Base-by-base conservation (phyloP, 768 basidiomycete genomes). In the Paxillus rubicundulus region DNA sequence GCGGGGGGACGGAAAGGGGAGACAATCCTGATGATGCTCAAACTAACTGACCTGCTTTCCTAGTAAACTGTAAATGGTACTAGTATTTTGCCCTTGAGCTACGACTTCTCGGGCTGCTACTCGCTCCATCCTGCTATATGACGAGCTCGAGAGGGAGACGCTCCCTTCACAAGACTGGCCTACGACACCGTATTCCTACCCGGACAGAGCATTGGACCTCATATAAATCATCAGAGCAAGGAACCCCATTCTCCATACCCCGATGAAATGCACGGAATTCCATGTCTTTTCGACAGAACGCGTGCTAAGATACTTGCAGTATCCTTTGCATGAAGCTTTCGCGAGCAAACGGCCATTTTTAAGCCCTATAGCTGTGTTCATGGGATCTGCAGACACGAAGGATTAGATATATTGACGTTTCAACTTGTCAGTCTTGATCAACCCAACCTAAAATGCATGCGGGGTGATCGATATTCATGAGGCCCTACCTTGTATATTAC, bases 131-230 rank as follows among this genome's bases (percentile, higher is more conserved):
- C 30, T 32, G 30, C 24, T 80, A 10, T 77, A 79, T 4, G 73
- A 75, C 0, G 78, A 78, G 60, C 84, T 85, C 0, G 83, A 84
- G 0, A 84, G 71, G 24, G 57, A 62, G 5, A 77, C 68, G 34
- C 72, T 1, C 76, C 55, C 34, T 52, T 74, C 49, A 83, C 71
- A 38, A 82, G 44, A 12, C 82, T 82, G 17, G 85, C 82, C 0
- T 82, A 84, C 37, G 78, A 76, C 7, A 86, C 84, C 2, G 82
- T 86, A 53, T 86, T 84, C 82, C 82, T 85, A 49, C 28, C 28
- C 12, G 32, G 37, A 12, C 7, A 52, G 5, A 12, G 18, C 7
- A 9, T 21, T 55, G 12, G 57, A 38, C 37, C 3, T 16, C 38
- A 34, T 39, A 8, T 37, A 9, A 33, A 9, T 16, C 9, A 20